These are phyloP conservation scores for Albifimbria verrucaria DNA, from an alignment of 2,329 filamentous ascomycete genomes.

Conservation along the genomic window DNA sequence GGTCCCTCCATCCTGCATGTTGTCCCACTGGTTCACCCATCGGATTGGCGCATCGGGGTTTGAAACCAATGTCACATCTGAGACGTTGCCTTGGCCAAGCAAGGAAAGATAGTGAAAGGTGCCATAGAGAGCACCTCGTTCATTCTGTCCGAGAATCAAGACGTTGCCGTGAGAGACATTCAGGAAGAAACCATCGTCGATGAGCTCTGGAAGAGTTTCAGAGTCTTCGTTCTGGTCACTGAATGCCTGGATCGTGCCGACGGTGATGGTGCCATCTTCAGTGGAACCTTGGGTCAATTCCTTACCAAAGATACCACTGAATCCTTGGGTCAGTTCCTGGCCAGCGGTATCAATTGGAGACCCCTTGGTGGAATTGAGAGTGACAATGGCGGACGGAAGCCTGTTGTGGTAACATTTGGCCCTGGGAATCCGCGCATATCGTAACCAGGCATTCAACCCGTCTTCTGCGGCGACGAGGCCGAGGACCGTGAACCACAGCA, in stretches of 20 bases:
- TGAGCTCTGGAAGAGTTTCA: conserved; percentile 35
- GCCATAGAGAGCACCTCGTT: conserved; percentile 66
- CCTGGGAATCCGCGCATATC: conserved; percentile 52
- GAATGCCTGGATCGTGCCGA: conserved; percentile 19
- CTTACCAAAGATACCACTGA: conserved; percentile 55
- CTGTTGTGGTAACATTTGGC: conserved; percentile 28
- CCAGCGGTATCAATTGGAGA: conserved; percentile 60
- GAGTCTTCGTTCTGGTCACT: conserved; percentile 31
- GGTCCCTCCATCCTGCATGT: conserved; percentile 47
- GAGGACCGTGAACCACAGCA: conserved; percentile 17
- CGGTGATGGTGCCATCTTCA: conserved; percentile 11
- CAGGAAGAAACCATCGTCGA: conserved; percentile 61
- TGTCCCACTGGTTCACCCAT: conserved; percentile 74
- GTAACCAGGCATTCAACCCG: conserved; percentile 60
- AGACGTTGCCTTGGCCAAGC: conserved; percentile 58
- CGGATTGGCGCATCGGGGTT: conserved; percentile 60
- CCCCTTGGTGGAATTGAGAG: conserved; percentile 48
- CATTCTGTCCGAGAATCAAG: conserved; percentile 61
- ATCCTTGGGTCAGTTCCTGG: conserved; percentile 54
- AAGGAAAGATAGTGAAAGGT: conserved; percentile 65
- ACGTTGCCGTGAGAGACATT: conserved; percentile 41
- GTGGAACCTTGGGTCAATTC: conserved; percentile 20
- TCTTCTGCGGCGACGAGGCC: conserved; percentile 51
- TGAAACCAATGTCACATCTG: conserved; percentile 41
- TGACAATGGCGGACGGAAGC: conserved; percentile 47